Evolutionary conservation across 495 filamentous ascomycete species (phyloP).

Genomic region (Cudoniella acicularis): DNA sequence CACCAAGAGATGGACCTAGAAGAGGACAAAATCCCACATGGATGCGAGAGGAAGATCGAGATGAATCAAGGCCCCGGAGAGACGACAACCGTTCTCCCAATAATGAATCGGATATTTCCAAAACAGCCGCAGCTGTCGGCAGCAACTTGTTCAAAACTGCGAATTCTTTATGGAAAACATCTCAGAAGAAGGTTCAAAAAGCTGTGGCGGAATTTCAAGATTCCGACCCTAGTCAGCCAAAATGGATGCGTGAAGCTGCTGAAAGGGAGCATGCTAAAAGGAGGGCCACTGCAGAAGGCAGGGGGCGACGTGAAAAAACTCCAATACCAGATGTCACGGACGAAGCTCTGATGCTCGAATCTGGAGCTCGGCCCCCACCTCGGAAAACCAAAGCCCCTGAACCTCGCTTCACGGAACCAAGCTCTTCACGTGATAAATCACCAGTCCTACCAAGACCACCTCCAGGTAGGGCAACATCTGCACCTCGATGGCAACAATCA

Average conservation of each 20-base stretch:
- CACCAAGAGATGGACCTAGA: constrained; percentile 27
- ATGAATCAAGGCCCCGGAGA: constrained; percentile 39
- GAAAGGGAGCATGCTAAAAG: constrained; percentile 22
- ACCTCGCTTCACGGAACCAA: constrained; percentile 18
- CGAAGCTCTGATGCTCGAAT: constrained; percentile 89
- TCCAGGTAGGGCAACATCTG: constrained; percentile 23
- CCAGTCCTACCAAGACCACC: constrained; percentile 17
- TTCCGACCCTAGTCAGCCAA: constrained; percentile 77
- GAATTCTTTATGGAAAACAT: constrained; percentile 87
- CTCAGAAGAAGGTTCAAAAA: constrained; percentile 91
- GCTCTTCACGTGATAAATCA: constrained; percentile 19
- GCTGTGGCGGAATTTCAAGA: constrained; percentile 87
- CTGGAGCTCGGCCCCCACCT: constrained; percentile 44
- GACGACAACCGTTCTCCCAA: constrained; percentile 53
- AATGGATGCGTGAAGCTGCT: constrained; percentile 72
- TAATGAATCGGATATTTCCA: constrained; percentile 71
- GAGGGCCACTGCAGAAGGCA: constrained; percentile 11
- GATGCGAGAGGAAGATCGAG: constrained; percentile 31
- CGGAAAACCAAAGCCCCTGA: constrained; percentile 26
- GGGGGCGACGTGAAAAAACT: not conserved
- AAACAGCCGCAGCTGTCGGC: constrained; percentile 77
- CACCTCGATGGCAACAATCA: constrained; percentile 25
- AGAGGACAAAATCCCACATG: constrained; percentile 36
- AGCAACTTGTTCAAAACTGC: constrained; percentile 89
- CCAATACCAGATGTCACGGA: constrained; percentile 58